Conservation (phyloP, 495 filamentous ascomycete species). For the Stereocaulon alpinum region DNA sequence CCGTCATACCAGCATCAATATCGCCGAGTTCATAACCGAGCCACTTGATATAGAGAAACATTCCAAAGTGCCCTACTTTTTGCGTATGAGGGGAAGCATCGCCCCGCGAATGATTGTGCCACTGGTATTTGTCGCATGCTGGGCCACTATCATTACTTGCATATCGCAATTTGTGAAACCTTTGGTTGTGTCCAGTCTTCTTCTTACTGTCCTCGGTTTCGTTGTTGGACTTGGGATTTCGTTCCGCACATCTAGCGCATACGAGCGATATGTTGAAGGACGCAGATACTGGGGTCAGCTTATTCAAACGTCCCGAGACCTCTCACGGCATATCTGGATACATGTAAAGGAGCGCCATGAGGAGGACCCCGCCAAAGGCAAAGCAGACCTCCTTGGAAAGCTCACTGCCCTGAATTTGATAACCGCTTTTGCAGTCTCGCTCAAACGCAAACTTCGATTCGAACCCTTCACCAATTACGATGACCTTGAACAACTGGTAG, state of each 20-base stretch:
- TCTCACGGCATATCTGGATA: slow-evolving; percentile 73
- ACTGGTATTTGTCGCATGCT: slow-evolving; percentile 51
- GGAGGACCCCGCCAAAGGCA: slow-evolving; percentile 34
- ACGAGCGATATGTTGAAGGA: slow-evolving; percentile 68
- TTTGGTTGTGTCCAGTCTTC: slow-evolving; percentile 54
- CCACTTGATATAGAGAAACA: slow-evolving; percentile 64
- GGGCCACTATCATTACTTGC: slow-evolving; percentile 59
- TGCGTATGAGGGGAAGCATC: slow-evolving; percentile 73
- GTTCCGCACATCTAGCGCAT: slow-evolving; percentile 76
- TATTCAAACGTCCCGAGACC: slow-evolving; percentile 58
- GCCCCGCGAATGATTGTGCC: slow-evolving; percentile 73
- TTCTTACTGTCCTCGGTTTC: slow-evolving; percentile 82
- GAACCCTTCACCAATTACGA: slow-evolving; percentile 73
- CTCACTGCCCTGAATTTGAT: slow-evolving; percentile 71
- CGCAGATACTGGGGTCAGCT: slow-evolving; percentile 69
- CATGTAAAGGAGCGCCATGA: slow-evolving; percentile 58
- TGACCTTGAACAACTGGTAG: slow-evolving; percentile 48
- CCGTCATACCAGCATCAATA: slow-evolving; percentile 10
- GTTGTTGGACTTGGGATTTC: slow-evolving; percentile 75
- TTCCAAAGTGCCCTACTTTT: slow-evolving; percentile 71
- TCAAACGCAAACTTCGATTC: slow-evolving; percentile 83
- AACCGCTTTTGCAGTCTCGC: slow-evolving; percentile 61
- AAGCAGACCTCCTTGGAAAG: slow-evolving; percentile 64
- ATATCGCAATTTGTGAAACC: slow-evolving; percentile 43
- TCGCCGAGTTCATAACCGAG: slow-evolving; percentile 13